Conservation (phyloP, 179 eudicot species). For the Gypsophila paniculata region DNA sequence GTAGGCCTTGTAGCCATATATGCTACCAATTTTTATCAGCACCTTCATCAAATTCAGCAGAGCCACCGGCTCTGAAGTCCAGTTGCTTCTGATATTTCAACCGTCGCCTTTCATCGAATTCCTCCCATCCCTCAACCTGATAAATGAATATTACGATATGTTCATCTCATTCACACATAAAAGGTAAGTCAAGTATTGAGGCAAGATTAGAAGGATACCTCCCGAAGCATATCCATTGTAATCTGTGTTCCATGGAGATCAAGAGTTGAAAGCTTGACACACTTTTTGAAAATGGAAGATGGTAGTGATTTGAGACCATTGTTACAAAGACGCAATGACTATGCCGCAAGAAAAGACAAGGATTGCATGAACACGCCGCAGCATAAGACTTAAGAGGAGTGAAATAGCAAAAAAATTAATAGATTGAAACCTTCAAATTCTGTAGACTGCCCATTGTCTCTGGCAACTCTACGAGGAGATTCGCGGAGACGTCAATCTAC, state of each 20-base stretch:
- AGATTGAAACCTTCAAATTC: slow-evolving; percentile 58
- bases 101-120: slow-evolving; percentile 67
- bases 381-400: not conserved
- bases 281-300: slow-evolving; percentile 48
- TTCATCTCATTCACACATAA: not conserved
- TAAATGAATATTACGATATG: slow-evolving; percentile 6
- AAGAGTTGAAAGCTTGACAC: slow-evolving; percentile 64
- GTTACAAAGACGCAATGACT: slow-evolving; percentile 69
- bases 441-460: slow-evolving; percentile 59
- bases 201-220: slow-evolving; percentile 36
- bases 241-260: slow-evolving; percentile 88
- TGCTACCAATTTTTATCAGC: slow-evolving; percentile 59
- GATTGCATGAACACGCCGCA: not conserved
- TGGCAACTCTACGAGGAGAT: slow-evolving; percentile 73
- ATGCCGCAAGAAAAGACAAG: slow-evolving; percentile 13
- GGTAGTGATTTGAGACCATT: slow-evolving; percentile 80
- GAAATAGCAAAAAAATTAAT: not conserved
- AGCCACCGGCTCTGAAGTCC: slow-evolving; percentile 67
- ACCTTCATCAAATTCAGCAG: slow-evolving; percentile 85
- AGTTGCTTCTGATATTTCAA: slow-evolving; percentile 80
- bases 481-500: slow-evolving; percentile 82
- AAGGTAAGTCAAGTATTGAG: slow-evolving; percentile 2
- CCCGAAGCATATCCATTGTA: slow-evolving; percentile 70
- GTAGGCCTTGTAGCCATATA: not conserved
- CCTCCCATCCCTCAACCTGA: slow-evolving; percentile 89